Percentiles rank a stretch among this genome's conserved stretches.
phyloP scores from a whole-genome alignment of 129 eudicot genomes.

The Artemisia tridentata region DNA sequence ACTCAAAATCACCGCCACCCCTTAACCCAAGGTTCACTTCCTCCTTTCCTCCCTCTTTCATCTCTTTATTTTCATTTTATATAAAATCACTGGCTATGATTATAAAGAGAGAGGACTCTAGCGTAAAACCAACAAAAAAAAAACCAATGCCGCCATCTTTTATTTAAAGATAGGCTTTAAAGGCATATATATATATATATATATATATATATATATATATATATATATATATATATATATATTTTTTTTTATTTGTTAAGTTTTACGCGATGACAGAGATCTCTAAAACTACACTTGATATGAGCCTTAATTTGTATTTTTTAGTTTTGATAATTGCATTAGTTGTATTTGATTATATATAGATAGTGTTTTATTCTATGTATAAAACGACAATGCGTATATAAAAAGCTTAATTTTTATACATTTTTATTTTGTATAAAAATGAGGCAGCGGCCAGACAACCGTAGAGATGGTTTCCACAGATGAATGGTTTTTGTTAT shows the following conservation, averaged over 20 bases:
- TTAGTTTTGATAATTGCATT: neutral
- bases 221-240: too few species aligned
- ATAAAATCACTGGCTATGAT: slow-evolving; percentile 25
- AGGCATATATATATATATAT: too few species aligned
- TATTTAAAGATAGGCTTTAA: slow-evolving; percentile 21
- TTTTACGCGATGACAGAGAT: slow-evolving; percentile 36
- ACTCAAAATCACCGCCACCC: too few species aligned
- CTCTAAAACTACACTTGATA: slow-evolving; percentile 43
- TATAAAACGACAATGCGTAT: slow-evolving; percentile 27
- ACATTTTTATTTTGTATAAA: neutral
- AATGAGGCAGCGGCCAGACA: slow-evolving; percentile 37
- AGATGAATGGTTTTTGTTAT: slow-evolving; percentile 32
- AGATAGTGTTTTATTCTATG: slow-evolving; percentile 8
- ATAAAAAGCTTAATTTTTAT: slow-evolving; percentile 20
- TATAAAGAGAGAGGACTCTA: slow-evolving; percentile 45
- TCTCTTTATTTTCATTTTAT: too few species aligned
- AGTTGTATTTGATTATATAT: slow-evolving; percentile 19
- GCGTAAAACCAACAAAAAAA: slow-evolving; percentile 10
- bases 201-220: too few species aligned
- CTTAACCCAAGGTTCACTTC: too few species aligned
- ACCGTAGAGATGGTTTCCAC: slow-evolving; percentile 42
- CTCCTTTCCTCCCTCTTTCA: too few species aligned
- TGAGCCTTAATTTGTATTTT: slow-evolving; percentile 20
- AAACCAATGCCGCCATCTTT: slow-evolving; percentile 28
- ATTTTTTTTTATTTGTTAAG: slow-evolving; percentile 1